Base-by-base conservation (phyloP, 768 basidiomycete genomes). In the Boletus tomentosulus region DNA sequence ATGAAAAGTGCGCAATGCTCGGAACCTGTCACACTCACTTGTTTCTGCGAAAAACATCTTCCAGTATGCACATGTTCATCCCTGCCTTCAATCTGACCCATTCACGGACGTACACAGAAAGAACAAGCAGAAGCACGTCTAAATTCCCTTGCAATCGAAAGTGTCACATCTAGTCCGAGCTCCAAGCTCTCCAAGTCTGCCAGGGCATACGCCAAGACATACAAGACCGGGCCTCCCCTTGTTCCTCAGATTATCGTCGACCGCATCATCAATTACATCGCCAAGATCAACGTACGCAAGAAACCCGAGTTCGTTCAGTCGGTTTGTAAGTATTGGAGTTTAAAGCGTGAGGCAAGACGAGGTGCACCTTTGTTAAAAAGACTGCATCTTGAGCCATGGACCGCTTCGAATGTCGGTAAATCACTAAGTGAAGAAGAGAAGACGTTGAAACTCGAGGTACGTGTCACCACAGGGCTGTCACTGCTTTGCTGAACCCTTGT, bases 351-450 rank as follows among this genome's bases (percentile, higher is more conserved):
- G 67, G 92, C 85, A 1, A 80, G 97, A 57, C 72, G 96, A 38
- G 97, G 97, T 4, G 97, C 97, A 9, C 96, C 97, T 11, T 70
- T 98, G 56, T 70, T 99, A 59, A 98, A 98, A 71, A 68, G 97
- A 50, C 67, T 99, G 53, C 94, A 99, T 72, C 75, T 98, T 27
- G 96, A 99, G 73, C 96, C 97, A 1, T 98, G 97, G 97, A 98
- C 95, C 1, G 91, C 92, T 3, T 83, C 80, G 39, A 79, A 84
- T 16, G 77, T 78, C 6, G 73, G 74, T 7, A 82, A 82, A 59
- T 67, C 80, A 30, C 79, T 91, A 62, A 90, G 84, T 4, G 90
- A 94, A 19, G 86, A 88, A 56, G 92, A 97, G 57, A 92, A 89
- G 70, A 69, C 76, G 9, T 78, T 84, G 75, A 93, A 91, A 63